phyloP scores from a whole-genome alignment of 208 protist species.

The Trypanosoma lewisi region DNA sequence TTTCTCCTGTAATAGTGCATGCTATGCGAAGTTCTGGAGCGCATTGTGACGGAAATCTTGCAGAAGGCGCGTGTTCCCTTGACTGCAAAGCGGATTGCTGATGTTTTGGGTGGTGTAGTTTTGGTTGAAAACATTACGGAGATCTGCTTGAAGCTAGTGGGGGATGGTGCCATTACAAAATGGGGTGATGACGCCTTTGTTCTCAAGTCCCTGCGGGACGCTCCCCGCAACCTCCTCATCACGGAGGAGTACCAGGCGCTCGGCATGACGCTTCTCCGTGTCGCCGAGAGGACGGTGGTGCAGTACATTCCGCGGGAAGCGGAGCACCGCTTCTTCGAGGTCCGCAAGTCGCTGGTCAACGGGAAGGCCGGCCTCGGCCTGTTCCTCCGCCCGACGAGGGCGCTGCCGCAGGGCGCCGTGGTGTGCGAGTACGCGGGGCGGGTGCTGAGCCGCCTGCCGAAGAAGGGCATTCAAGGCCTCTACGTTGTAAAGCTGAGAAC shows the following conservation, averaged over 20 bases:
- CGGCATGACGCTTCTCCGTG: slow-evolving; percentile 67
- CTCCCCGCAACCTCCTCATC: slow-evolving; percentile 54
- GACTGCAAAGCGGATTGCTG: slow-evolving; percentile 34
- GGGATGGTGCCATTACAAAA: slow-evolving; percentile 50
- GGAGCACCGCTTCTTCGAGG: slow-evolving; percentile 85
- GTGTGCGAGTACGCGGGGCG: slow-evolving; percentile 82
- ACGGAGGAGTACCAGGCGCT: slow-evolving; percentile 76
- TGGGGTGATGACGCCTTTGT: slow-evolving; percentile 60
- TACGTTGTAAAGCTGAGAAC: slow-evolving; percentile 78
- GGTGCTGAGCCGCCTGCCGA: slow-evolving; percentile 26
- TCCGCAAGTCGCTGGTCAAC: slow-evolving; percentile 59
- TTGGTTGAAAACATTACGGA: slow-evolving; percentile 58
- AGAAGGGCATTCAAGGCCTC: slow-evolving; percentile 28
- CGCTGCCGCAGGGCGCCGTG: slow-evolving; percentile 70
- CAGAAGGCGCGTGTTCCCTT: slow-evolving; percentile 60
- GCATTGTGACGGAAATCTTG: slow-evolving; percentile 72
- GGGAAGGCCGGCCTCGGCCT: slow-evolving; percentile 61
- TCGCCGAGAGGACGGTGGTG: slow-evolving; percentile 36
- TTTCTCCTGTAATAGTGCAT: slow-evolving; percentile 45
- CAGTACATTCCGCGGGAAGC: slow-evolving; percentile 61
- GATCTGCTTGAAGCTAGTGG: slow-evolving; percentile 59
- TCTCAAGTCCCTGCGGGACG: slow-evolving; percentile 35
- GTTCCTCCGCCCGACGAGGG: slow-evolving; percentile 65
- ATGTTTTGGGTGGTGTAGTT: slow-evolving; percentile 49
- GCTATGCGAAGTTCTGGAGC: slow-evolving; percentile 64